Evolutionary conservation across 768 basidiomycete genomes (phyloP).

Genomic region (Psilocybe sp.): DNA sequence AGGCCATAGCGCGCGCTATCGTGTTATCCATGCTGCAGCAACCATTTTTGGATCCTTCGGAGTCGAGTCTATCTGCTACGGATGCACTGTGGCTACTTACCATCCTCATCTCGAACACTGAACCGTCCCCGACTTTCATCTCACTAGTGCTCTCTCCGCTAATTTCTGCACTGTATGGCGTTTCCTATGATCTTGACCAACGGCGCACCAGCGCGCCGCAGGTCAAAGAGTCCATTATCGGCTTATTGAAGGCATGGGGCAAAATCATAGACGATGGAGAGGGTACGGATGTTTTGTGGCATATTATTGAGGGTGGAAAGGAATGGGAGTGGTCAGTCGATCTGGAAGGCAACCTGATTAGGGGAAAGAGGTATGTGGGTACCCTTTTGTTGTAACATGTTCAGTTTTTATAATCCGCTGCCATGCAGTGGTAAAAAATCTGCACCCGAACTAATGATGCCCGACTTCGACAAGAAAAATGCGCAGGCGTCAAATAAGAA

Average conservation of each 20-base stretch:
- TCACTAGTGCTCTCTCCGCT: slow-evolving; percentile 67
- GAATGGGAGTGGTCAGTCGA: slow-evolving; percentile 55
- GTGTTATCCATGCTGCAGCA: slow-evolving; percentile 50
- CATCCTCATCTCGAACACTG: slow-evolving; percentile 66
- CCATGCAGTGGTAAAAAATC: too few species aligned
- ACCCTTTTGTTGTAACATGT: too few species aligned
- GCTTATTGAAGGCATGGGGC: slow-evolving; percentile 73
- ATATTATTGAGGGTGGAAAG: slow-evolving; percentile 47
- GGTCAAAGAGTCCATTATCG: slow-evolving; percentile 55
- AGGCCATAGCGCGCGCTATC: slow-evolving; percentile 29
- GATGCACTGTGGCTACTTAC: slow-evolving; percentile 49
- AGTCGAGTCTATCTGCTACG: slow-evolving; percentile 25
- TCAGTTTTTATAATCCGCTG: too few species aligned
- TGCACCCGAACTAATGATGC: too few species aligned
- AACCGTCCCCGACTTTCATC: slow-evolving; percentile 73
- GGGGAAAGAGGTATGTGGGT: slow-evolving; percentile 27
- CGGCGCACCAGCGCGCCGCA: slow-evolving; percentile 63
- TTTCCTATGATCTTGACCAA: slow-evolving; percentile 52
- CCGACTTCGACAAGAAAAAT: too few species aligned
- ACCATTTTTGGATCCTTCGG: slow-evolving; percentile 36
- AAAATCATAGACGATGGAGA: slow-evolving; percentile 54
- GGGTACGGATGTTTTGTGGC: slow-evolving; percentile 56
- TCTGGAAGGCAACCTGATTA: slow-evolving; percentile 48
- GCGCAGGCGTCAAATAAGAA: slow-evolving; percentile 10
- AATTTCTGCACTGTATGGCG: slow-evolving; percentile 60